Percentiles rank a stretch among this genome's conserved stretches.
Evolutionary conservation across 371 early-diverging fungal species (phyloP).

Genomic region (Dichotomocladium elegans): DNA sequence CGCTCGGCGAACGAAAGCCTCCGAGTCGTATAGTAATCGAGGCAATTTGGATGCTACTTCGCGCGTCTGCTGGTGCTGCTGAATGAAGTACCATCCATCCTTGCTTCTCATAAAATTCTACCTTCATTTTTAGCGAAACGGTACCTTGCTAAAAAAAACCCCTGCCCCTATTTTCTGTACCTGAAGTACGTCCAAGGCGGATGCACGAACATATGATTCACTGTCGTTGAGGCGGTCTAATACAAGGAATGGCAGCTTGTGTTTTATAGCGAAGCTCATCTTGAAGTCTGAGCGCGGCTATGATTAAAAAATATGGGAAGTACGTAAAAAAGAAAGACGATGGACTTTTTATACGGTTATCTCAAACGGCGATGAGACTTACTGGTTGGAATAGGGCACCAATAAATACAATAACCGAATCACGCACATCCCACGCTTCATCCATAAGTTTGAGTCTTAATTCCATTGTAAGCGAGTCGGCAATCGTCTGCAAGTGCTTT

Average conservation of each 20-base stretch:
- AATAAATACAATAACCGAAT: conserved; percentile 51
- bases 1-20: conserved; percentile 60
- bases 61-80: conserved; percentile 22
- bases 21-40: conserved; percentile 48
- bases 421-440: conserved; percentile 59
- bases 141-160: background rate
- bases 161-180: conserved; percentile 6
- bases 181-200: conserved; percentile 46
- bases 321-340: too few species aligned
- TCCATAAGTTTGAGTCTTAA: conserved; percentile 44
- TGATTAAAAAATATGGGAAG: too few species aligned
- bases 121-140: background rate
- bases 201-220: conserved; percentile 56
- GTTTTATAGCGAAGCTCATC: conserved; percentile 41
- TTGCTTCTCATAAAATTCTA: conserved; percentile 28
- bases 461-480: conserved; percentile 25
- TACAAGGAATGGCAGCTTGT: conserved; percentile 39
- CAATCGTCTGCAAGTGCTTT: background rate
- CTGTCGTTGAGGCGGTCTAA: conserved; percentile 45
- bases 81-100: conserved; percentile 38
- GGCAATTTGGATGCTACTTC: conserved; percentile 33
- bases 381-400: conserved; percentile 40
- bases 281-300: conserved; percentile 17
- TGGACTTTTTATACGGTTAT: too few species aligned
- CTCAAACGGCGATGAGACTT: background rate